These are phyloP conservation scores for Groenewaldozyma auringiensis DNA, from an alignment of 1,139 yeast species.

Conservation along the genomic window DNA sequence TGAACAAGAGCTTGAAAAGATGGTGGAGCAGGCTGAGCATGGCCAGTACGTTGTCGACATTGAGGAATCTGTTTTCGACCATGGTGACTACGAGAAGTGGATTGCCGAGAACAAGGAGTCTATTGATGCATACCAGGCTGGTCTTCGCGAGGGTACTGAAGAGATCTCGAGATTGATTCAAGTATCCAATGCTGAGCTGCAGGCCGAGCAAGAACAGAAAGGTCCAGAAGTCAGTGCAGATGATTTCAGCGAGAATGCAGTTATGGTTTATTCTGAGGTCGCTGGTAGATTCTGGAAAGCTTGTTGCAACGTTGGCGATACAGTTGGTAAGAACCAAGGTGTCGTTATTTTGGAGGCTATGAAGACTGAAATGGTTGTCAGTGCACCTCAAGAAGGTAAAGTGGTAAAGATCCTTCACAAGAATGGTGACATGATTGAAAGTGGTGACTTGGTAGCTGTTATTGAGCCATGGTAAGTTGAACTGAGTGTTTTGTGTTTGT, in stretches of 20 bases:
- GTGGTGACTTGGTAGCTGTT: slow-evolving; percentile 90
- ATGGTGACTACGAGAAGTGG: slow-evolving; percentile 71
- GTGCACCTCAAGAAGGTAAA: slow-evolving; percentile 64
- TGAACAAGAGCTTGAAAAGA: slow-evolving; percentile 69
- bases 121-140: slow-evolving; percentile 58
- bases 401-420: slow-evolving; percentile 69
- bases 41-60: slow-evolving; percentile 74
- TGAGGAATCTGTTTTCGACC: slow-evolving; percentile 74
- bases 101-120: slow-evolving; percentile 61
- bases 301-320: slow-evolving; percentile 72
- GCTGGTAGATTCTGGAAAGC: slow-evolving; percentile 98
- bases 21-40: slow-evolving; percentile 66
- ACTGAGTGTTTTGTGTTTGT: background rate
- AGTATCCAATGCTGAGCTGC: slow-evolving; percentile 71
- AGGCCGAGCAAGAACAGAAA: slow-evolving; percentile 33
- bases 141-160: slow-evolving; percentile 74
- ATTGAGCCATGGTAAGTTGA: slow-evolving; percentile 33
- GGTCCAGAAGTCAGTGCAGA: slow-evolving; percentile 33
- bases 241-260: slow-evolving; percentile 63
- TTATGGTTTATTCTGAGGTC: slow-evolving; percentile 82
- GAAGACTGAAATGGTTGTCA: slow-evolving; percentile 95
- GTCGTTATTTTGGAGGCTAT: slow-evolving; percentile 90
- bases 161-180: slow-evolving; percentile 81
- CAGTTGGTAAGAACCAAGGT: slow-evolving; percentile 66
- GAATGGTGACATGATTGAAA: slow-evolving; percentile 93